Percentiles rank a stretch among this genome's conserved stretches.
Evolutionary conservation across 1,139 yeast species (phyloP).

Genomic region (Ogataea hybrid): DNA sequence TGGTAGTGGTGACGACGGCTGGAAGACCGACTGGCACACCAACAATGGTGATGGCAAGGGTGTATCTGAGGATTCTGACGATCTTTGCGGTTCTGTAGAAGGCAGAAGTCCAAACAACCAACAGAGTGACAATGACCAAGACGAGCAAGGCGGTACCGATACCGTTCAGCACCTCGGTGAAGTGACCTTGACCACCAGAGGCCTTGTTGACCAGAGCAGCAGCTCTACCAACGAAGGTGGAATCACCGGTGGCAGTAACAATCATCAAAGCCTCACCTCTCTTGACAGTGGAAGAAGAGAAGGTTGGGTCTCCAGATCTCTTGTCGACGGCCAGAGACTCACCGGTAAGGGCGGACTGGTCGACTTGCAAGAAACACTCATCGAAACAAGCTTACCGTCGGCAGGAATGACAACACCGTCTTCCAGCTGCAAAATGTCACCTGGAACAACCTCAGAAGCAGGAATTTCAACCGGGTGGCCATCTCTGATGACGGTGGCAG

Average conservation of each 20-base stretch:
- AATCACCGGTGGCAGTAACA: slow-evolving; percentile 95
- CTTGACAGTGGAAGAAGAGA: slow-evolving; percentile 95
- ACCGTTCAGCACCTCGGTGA: slow-evolving; percentile 97
- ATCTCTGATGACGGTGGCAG: slow-evolving; percentile 84
- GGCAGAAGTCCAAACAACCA: slow-evolving; percentile 90
- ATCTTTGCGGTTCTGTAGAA: slow-evolving; percentile 92
- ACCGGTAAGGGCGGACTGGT: slow-evolving; percentile 98
- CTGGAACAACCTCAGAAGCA: slow-evolving; percentile 86
- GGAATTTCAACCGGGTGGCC: slow-evolving; percentile 72
- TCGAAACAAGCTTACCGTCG: slow-evolving; percentile 90
- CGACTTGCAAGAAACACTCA: slow-evolving; percentile 87
- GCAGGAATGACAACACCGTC: slow-evolving; percentile 96
- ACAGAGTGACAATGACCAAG: slow-evolving; percentile 82
- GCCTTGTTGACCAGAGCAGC: slow-evolving; percentile 92
- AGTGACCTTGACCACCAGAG: slow-evolving; percentile 91
- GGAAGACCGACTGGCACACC: slow-evolving; percentile 99
- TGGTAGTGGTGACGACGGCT: slow-evolving; percentile 98
- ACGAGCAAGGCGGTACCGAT: slow-evolving; percentile 92
- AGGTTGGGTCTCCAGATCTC: slow-evolving; percentile 82
- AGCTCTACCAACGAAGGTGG: slow-evolving; percentile 93
- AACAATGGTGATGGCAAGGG: slow-evolving; percentile 94
- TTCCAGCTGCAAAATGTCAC: slow-evolving; percentile 89
- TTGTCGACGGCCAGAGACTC: slow-evolving; percentile 96
- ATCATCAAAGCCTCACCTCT: slow-evolving; percentile 97
- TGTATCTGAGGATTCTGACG: slow-evolving; percentile 89